Conservation (phyloP, 768 basidiomycete genomes). For the Exsudoporus frostii region DNA sequence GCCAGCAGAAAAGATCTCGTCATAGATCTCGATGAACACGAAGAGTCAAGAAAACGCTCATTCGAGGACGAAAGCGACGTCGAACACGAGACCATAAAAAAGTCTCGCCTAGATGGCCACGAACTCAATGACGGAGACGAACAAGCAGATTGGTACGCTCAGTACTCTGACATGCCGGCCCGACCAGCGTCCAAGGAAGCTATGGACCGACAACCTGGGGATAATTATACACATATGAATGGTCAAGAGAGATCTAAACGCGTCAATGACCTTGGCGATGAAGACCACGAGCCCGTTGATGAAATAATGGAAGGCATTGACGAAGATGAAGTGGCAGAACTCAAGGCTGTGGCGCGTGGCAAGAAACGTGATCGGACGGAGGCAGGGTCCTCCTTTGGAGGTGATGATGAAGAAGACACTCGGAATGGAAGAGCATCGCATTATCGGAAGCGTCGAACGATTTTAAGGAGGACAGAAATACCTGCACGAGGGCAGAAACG, state of each 20-base stretch:
- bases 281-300: conserved; percentile 39
- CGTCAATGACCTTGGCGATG: conserved; percentile 45
- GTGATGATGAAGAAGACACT: conserved; percentile 45
- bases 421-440: conserved; percentile 42
- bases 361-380: conserved; percentile 77
- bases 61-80: conserved; percentile 44
- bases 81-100: conserved; percentile 45
- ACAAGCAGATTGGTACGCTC: conserved; percentile 42
- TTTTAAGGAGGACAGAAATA: conserved; percentile 49
- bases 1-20: conserved; percentile 31
- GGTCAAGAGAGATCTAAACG: conserved; percentile 42
- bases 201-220: conserved; percentile 42
- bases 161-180: conserved; percentile 12
- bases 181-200: conserved; percentile 52
- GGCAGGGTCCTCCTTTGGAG: conserved; percentile 68
- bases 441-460: conserved; percentile 55
- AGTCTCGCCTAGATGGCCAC: conserved; percentile 50
- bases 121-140: conserved; percentile 48
- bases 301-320: conserved; percentile 38
- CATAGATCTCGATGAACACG: conserved; percentile 19
- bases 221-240: conserved; percentile 35
- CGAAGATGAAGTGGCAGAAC: conserved; percentile 41
- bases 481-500: conserved; percentile 60
- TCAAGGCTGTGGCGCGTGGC: conserved; percentile 41
- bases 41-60: conserved; percentile 41